Percentiles rank a stretch among this genome's conserved stretches.
Conservation (phyloP, 441 rosid species). For the Eutrema salsugineum region DNA sequence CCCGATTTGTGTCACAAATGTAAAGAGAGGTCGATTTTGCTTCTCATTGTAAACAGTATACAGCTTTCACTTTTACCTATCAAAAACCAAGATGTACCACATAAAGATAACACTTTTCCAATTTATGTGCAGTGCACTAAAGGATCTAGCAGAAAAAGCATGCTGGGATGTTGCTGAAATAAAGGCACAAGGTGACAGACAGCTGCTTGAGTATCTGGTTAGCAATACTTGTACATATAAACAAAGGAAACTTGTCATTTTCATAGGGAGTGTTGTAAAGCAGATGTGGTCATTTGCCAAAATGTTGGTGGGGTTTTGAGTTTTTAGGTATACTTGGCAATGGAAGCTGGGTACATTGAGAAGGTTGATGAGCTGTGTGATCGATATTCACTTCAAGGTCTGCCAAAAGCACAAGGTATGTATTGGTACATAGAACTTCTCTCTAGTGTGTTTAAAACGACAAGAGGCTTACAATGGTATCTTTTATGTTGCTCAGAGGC, state of each 20-base stretch:
- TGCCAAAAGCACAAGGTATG: constrained; percentile 38
- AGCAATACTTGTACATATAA: constrained; percentile 4
- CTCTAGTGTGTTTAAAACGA: background rate
- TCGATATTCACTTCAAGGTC: constrained; percentile 76
- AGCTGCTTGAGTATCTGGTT: constrained; percentile 76
- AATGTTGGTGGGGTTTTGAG: background rate
- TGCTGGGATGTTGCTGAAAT: constrained; percentile 91
- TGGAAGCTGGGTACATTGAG: constrained; percentile 97
- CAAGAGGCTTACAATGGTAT: constrained; percentile 24
- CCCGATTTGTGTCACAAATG: constrained; percentile 65
- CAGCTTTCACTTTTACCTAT: background rate
- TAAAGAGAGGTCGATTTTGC: constrained; percentile 61
- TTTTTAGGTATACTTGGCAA: constrained; percentile 82
- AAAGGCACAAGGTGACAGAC: constrained; percentile 62
- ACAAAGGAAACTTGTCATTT: too few species aligned
- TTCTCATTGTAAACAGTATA: background rate
- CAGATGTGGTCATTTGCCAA: background rate
- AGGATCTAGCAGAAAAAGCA: constrained; percentile 80
- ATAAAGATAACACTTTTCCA: too few species aligned
- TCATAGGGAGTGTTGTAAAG: background rate
- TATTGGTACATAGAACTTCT: background rate
- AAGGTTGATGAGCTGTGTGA: constrained; percentile 87
- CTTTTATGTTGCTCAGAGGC: constrained; percentile 45
- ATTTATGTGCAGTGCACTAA: constrained; percentile 53
- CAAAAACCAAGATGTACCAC: too few species aligned